Conservation (phyloP, 1,284 basidiomycete genomes). For the Sphagnurus paluster region DNA sequence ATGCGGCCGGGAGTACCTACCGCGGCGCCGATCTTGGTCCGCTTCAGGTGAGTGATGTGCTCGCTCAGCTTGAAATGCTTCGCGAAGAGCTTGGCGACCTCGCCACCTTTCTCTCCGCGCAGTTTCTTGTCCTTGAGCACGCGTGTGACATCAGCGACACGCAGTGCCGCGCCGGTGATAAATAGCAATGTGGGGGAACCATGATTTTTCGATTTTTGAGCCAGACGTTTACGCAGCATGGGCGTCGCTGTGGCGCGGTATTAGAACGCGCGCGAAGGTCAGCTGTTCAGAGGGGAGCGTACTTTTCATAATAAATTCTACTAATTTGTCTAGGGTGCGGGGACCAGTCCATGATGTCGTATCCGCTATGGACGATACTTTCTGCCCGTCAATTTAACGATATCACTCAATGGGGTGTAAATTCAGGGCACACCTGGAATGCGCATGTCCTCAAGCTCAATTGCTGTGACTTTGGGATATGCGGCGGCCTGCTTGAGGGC, state of each 20-base stretch:
- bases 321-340: conserved; percentile 66
- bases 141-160: conserved; percentile 76
- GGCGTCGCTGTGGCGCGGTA: conserved; percentile 54
- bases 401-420: conserved; percentile 16
- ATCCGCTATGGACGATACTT: conserved; percentile 72
- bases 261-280: not conserved
- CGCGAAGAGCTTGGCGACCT: conserved; percentile 84
- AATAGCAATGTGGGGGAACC: conserved; percentile 81
- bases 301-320: conserved; percentile 76
- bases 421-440: conserved; percentile 58
- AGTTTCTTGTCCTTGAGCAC: conserved; percentile 67
- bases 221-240: conserved; percentile 63
- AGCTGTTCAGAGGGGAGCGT: conserved; percentile 14
- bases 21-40: conserved; percentile 75
- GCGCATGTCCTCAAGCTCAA: conserved; percentile 72
- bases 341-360: conserved; percentile 70
- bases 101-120: conserved; percentile 75
- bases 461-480: conserved; percentile 59
- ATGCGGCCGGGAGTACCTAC: conserved; percentile 83
- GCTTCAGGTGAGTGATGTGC: conserved; percentile 72
- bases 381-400: conserved; percentile 51
- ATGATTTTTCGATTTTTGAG: conserved; percentile 68
- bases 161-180: conserved; percentile 74
- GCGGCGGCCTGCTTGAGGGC: conserved; percentile 61
- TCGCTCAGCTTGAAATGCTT: conserved; percentile 84